Conservation (phyloP, 495 filamentous ascomycete species). For the Amphirosellinia nigrospora region DNA sequence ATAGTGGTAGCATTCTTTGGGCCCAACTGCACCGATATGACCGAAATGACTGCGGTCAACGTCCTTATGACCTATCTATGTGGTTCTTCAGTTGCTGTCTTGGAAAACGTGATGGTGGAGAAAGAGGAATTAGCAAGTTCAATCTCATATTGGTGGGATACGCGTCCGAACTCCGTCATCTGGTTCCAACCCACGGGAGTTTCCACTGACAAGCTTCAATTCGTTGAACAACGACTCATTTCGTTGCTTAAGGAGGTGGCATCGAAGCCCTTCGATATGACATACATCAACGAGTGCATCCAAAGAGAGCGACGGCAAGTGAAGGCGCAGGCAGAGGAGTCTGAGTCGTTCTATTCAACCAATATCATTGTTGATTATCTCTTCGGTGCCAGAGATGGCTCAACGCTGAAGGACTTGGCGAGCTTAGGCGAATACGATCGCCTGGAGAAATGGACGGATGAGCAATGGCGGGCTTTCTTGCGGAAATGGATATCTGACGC, state of each 20-base stretch:
- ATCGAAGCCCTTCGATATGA: conserved; percentile 81
- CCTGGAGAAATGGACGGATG: conserved; percentile 79
- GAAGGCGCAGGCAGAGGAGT: conserved; percentile 79
- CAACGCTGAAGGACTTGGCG: conserved; percentile 72
- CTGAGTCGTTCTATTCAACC: conserved; percentile 74
- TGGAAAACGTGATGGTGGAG: conserved; percentile 93
- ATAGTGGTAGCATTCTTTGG: conserved; percentile 84
- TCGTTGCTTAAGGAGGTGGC: conserved; percentile 81
- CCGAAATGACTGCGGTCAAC: conserved; percentile 70
- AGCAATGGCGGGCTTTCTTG: conserved; percentile 81
- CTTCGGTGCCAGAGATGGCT: conserved; percentile 85
- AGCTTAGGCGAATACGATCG: conserved; percentile 75
- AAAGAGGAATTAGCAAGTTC: conserved; percentile 89
- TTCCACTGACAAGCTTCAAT: conserved; percentile 79
- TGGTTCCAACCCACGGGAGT: conserved; percentile 85
- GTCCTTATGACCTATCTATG: conserved; percentile 83
- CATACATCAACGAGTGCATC: conserved; percentile 85
- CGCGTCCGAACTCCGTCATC: conserved; percentile 80
- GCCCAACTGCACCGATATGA: conserved; percentile 72
- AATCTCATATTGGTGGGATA: conserved; percentile 75
- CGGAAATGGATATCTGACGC: conserved; percentile 86
- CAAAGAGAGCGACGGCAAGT: conserved; percentile 75
- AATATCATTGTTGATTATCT: conserved; percentile 89
- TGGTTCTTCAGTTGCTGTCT: conserved; percentile 87
- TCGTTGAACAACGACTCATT: conserved; percentile 86